Evolutionary conservation across 805 yeast genomes (phyloP), one percentile per base, ranked within the genome.

Genomic region (Nakazawaea holstii): DNA sequence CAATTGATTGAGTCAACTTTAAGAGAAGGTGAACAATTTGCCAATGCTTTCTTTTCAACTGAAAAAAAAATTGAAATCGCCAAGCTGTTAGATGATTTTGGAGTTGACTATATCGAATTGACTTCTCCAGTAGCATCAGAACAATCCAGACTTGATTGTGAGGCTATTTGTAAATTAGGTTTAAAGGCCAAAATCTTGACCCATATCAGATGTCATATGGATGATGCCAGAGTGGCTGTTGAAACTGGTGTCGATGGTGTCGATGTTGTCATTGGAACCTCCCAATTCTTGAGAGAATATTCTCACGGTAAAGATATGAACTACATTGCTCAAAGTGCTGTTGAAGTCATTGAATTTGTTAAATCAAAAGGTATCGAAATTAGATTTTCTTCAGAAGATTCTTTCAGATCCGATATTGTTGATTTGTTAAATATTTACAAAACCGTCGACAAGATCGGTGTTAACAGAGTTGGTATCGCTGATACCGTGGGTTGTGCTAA

Each of bases 171-270:
- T 78, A 92, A 94, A 75, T 77, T 94, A 57, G 98, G 98, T 9
- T 80, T 92, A 66, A 89, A 87, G 72, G 92, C 97, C 54, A 92
- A 94, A 74, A 89, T 94, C 54, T 79, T 92, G 57, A 92, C 99
- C 43, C 98, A 92, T 68, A 94, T 94, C 57, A 82, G 98, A 70
- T 92, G 99, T 71, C 97, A 92, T 72, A 92, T 92, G 97, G 98
- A 92, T 68, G 99, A 94, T 62, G 99, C 98, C 49, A 79, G 84
- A 59, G 87, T 94, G 51, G 99, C 99, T 6, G 99, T 92, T 41
- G 94, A 88, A 62, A 92, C 98, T 35, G 98, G 99, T 66, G 99
- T 94, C 46, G 98, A 94, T 66, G 99, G 98, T 70, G 98, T 92
- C 53, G 97, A 94, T 72, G 97, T 92, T 49, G 97, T 92, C 51